Conservation (phyloP, 805 yeast genomes). For the Saccharomycopsis babjevae region DNA sequence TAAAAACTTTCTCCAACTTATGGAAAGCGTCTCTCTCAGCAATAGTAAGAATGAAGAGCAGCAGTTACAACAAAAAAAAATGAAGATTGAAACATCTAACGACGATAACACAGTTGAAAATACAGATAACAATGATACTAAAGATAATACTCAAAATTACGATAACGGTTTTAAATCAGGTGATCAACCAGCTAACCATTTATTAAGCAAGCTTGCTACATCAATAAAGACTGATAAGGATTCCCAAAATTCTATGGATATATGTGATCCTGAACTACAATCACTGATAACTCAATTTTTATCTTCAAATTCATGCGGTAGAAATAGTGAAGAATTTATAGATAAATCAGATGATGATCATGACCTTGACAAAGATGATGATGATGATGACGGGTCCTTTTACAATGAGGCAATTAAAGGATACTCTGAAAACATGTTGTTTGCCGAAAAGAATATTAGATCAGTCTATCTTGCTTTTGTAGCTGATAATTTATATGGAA, state of each 20-base stretch:
- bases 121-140: conserved; percentile 6
- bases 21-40: conserved; percentile 38
- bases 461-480: conserved; percentile 5
- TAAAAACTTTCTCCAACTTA: conserved; percentile 50
- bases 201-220: background rate
- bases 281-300: background rate
- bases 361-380: conserved; percentile 5
- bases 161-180: background rate
- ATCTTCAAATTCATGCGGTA: background rate
- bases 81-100: background rate
- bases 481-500: conserved; percentile 4
- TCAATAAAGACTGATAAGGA: background rate
- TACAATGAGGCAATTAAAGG: conserved; percentile 30
- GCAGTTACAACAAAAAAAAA: background rate
- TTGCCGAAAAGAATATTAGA: conserved; percentile 27
- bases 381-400: conserved; percentile 22
- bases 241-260: background rate
- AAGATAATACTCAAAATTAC: background rate
- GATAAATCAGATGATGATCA: background rate
- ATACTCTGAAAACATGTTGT: conserved; percentile 33
- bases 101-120: conserved; percentile 2
- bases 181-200: background rate
- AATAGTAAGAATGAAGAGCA: background rate
- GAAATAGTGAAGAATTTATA: background rate
- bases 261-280: background rate